Percentiles rank a stretch among this genome's conserved stretches.
Conservation (phyloP, 2,329 filamentous ascomycete species). For the Ascosphaera aggregata region DNA sequence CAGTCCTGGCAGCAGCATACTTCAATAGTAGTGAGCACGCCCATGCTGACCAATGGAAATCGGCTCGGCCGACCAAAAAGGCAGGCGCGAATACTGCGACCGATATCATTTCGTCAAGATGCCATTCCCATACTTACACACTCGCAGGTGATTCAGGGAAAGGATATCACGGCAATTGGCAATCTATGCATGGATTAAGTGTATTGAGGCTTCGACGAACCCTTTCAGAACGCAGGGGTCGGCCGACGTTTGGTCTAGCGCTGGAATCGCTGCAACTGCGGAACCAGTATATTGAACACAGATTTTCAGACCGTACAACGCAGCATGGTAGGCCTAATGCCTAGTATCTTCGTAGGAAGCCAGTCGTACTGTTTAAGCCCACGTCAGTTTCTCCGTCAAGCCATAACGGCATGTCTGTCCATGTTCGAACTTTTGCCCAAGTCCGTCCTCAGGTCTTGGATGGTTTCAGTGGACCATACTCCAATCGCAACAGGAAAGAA, state of each 20-base stretch:
- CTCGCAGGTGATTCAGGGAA: background rate
- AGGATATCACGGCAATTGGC: background rate
- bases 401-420: background rate
- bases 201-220: background rate
- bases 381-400: background rate
- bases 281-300: background rate
- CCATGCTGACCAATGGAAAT: background rate
- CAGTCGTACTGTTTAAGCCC: background rate
- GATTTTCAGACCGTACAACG: background rate
- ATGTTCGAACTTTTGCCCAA: background rate
- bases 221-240: too few relatives aligned
- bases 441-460: background rate
- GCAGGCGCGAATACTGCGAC: conserved; percentile 2
- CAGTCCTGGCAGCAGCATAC: background rate
- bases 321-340: conserved; percentile 1
- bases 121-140: conserved; percentile 1
- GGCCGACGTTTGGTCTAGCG: background rate
- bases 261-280: background rate
- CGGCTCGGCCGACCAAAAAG: background rate
- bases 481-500: background rate
- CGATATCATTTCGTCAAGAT: conserved; percentile 1
- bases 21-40: conserved; percentile 2
- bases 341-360: background rate
- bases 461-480: background rate
- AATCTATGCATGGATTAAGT: conserved; percentile 1